These are phyloP conservation scores for Pseudogymnoascus sp. DNA, from an alignment of 2,329 filamentous ascomycete species.

Conservation along the genomic window DNA sequence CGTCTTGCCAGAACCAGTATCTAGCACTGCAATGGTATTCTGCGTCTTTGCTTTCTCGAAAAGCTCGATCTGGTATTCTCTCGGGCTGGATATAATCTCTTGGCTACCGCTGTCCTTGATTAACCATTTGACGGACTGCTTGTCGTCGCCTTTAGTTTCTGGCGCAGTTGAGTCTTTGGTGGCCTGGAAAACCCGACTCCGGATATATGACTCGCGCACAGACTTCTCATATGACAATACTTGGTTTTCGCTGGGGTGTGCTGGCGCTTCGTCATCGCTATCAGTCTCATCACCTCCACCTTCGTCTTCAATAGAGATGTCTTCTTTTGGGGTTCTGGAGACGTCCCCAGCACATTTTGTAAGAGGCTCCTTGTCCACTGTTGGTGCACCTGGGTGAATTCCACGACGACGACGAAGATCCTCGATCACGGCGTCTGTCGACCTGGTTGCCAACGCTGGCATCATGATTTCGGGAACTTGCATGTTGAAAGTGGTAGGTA, in stretches of 20 bases:
- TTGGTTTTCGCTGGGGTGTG: neutral
- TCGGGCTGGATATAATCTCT: constrained; percentile 63
- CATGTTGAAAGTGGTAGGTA: neutral
- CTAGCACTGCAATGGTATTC: constrained; percentile 88
- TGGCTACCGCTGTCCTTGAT: constrained; percentile 26
- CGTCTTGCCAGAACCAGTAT: constrained; percentile 94
- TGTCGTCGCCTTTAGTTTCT: constrained; percentile 17
- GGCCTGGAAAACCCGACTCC: constrained; percentile 20
- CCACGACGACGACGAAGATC: constrained; percentile 17
- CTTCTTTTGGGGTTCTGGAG: neutral
- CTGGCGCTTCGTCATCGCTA: constrained; percentile 12
- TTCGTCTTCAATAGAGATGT: neutral
- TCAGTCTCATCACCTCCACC: constrained; percentile 8
- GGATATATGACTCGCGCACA: constrained; percentile 39
- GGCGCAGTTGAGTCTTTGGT: constrained; percentile 19
- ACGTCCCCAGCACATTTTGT: neutral
- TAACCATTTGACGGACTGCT: constrained; percentile 25
- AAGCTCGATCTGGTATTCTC: constrained; percentile 87
- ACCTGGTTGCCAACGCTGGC: constrained; percentile 20
- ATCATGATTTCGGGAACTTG: neutral
- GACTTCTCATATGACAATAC: constrained; percentile 33
- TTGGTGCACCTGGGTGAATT: neutral
- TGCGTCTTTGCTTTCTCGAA: constrained; percentile 77
- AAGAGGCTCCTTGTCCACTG: neutral
- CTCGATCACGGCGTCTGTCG: constrained; percentile 23